Evolutionary conservation across 441 rosid species (phyloP), one percentile per base, ranked within the genome.

Genomic region (Erodium trifolium): DNA sequence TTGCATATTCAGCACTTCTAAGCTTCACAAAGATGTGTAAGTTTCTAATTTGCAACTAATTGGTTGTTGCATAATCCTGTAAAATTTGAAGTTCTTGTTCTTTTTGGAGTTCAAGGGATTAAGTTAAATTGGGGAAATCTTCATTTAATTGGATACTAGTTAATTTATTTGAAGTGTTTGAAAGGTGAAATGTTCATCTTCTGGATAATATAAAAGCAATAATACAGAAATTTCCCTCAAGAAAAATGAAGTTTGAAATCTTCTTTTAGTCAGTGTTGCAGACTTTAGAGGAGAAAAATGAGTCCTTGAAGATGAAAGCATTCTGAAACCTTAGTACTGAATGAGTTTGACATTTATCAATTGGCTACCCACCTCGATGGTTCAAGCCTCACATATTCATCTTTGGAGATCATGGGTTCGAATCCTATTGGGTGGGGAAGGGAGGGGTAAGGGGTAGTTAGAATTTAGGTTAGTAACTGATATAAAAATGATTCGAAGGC

Each of bases 21-120:
- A 83, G 73, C 81, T 78, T 91, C 84, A 81, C 84, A 10, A 85
- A 78, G 85, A 86, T 91, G 86, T 78, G 96, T 93, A 78, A 86
- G 98, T 85, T 53, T 69, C 67, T 3, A 17, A 31, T 41, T 70
- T 37, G 67, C 57, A 14, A 49, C 45, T 53, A 71, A 19, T 39
- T 65, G 39, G 0, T 60, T 63, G 1, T 64, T 75, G 16, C 34
- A 39, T 27, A 64, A 34, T 10, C 1, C 5, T 43, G 9, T 37
- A 68, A 13, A 35, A 43, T 51, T 27, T 19, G 31, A 34, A 6
- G 16, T 62, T 68, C 34, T 43, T 2, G 5, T 66, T 12, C 57
- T 19, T 16, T 12, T n/a, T 23, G 37, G 0, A 6, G 47, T 41
- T 41, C 47, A 41, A 6, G 47, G 47, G 47, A 1, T 41, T 41